A percentile compares a stretch with the other conserved stretches of the same genome.
These are phyloP conservation scores for Phytophthora sojae DNA, from an alignment of 352 stramenopile genomes.

Conservation along the genomic window DNA sequence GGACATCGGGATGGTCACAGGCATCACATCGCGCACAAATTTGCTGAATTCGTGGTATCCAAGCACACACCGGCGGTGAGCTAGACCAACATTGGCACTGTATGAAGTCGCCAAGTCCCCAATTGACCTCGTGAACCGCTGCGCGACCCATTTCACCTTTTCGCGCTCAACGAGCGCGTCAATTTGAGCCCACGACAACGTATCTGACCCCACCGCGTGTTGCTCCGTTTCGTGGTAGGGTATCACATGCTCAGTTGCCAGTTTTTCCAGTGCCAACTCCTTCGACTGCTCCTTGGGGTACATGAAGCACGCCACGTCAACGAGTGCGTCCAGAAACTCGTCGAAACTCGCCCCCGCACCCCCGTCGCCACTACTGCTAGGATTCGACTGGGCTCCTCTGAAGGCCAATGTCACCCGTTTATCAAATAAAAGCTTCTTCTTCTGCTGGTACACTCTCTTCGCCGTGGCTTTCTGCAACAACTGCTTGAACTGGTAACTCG, in stretches of 20 bases:
- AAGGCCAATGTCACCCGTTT: constrained; percentile 39
- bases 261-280: constrained; percentile 48
- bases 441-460: constrained; percentile 24
- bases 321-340: constrained; percentile 67
- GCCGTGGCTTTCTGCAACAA: constrained; percentile 52
- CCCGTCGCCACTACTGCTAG: constrained; percentile 22
- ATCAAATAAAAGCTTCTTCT: constrained; percentile 57
- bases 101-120: constrained; percentile 56
- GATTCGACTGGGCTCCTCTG: constrained; percentile 28
- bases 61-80: constrained; percentile 40
- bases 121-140: constrained; percentile 54
- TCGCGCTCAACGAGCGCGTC: constrained; percentile 38
- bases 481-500: constrained; percentile 76
- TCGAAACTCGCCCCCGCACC: constrained; percentile 50
- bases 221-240: constrained; percentile 47
- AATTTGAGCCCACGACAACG: constrained; percentile 53
- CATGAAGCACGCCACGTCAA: constrained; percentile 57
- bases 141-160: constrained; percentile 39
- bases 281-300: constrained; percentile 43
- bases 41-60: constrained; percentile 61
- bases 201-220: constrained; percentile 7
- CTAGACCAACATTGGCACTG: constrained; percentile 46
- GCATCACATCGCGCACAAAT: constrained; percentile 61
- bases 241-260: constrained; percentile 48
- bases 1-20: constrained; percentile 48